A percentile compares a stretch with the other conserved stretches of the same genome.
These are phyloP conservation scores for Potentilla sterilis DNA, from an alignment of 306 rosid genomes.

Conservation along the genomic window DNA sequence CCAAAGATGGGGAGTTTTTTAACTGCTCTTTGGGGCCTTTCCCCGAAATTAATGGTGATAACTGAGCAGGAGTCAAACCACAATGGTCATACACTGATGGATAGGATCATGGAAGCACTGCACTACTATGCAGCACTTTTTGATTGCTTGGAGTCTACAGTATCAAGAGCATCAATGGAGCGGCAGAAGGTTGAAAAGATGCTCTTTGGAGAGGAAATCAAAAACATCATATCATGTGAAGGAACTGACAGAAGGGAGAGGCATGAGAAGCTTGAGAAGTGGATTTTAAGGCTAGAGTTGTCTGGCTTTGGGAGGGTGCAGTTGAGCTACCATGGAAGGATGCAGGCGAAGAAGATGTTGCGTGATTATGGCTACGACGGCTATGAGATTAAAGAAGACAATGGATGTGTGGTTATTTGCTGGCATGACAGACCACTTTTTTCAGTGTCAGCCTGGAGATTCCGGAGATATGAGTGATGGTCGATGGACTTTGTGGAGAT, in stretches of 20 bases:
- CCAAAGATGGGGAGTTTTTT: conserved; percentile 72
- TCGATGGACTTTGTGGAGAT: conserved; percentile 13
- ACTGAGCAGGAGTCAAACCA: conserved; percentile 92
- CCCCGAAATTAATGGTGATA: conserved; percentile 65
- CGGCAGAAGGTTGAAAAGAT: conserved; percentile 65
- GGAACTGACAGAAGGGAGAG: conserved; percentile 71
- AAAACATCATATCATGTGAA: conserved; percentile 77
- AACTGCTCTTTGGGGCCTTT: conserved; percentile 45
- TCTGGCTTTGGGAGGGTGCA: conserved; percentile 61
- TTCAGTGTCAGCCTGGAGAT: conserved; percentile 67
- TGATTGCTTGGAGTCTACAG: conserved; percentile 77
- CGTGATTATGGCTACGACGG: conserved; percentile 46
- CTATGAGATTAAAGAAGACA: conserved; percentile 50
- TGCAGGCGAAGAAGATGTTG: conserved; percentile 49
- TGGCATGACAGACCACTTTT: conserved; percentile 66
- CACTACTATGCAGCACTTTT: conserved; percentile 67
- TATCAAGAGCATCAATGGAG: conserved; percentile 49
- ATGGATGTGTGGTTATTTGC: conserved; percentile 51
- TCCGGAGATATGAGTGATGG: conserved; percentile 37
- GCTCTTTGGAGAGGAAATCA: conserved; percentile 76
- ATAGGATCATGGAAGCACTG: conserved; percentile 57
- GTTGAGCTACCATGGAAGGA: conserved; percentile 50
- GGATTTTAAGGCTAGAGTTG: conserved; percentile 59
- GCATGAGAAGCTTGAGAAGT: conserved; percentile 74
- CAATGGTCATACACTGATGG: conserved; percentile 59